Evolutionary conservation across 1,139 yeast species (phyloP).

Genomic region (Yamadazyma blattariae): DNA sequence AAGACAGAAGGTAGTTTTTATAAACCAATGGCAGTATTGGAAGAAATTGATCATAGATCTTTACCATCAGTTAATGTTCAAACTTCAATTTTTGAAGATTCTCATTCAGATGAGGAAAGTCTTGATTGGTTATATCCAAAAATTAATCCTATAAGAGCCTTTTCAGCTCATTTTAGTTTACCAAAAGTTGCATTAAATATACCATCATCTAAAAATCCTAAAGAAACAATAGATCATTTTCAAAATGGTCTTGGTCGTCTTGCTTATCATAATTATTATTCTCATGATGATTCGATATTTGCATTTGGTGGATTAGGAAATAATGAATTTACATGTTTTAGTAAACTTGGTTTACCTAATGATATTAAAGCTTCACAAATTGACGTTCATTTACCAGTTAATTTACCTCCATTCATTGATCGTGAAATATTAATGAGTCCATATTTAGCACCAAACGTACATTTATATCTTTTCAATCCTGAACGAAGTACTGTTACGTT

Average conservation of each 20-base stretch:
- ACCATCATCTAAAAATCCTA: slow-evolving; percentile 15
- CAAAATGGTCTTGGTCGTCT: slow-evolving; percentile 23
- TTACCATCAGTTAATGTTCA: not conserved
- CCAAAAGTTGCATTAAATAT: slow-evolving; percentile 28
- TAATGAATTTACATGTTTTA: slow-evolving; percentile 19
- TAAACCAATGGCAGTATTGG: slow-evolving; percentile 25
- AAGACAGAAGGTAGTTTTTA: slow-evolving; percentile 21
- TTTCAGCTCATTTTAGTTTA: slow-evolving; percentile 29
- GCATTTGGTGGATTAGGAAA: slow-evolving; percentile 38
- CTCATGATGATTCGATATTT: slow-evolving; percentile 30
- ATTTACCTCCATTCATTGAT: slow-evolving; percentile 41
- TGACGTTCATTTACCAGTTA: slow-evolving; percentile 38
- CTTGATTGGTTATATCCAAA: slow-evolving; percentile 11
- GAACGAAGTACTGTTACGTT: slow-evolving; percentile 31
- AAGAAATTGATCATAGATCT: slow-evolving; percentile 19
- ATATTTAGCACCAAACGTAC: slow-evolving; percentile 26
- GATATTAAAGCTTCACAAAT: slow-evolving; percentile 28
- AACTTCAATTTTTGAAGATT: slow-evolving; percentile 4
- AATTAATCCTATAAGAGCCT: slow-evolving; percentile 19
- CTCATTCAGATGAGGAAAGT: slow-evolving; percentile 1
- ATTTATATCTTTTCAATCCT: slow-evolving; percentile 30
- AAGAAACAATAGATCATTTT: slow-evolving; percentile 8
- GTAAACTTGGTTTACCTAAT: slow-evolving; percentile 34
- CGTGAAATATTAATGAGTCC: slow-evolving; percentile 36
- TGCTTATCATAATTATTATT: slow-evolving; percentile 35